Base-by-base conservation (phyloP, 805 yeast species). In the Candida germanica region DNA sequence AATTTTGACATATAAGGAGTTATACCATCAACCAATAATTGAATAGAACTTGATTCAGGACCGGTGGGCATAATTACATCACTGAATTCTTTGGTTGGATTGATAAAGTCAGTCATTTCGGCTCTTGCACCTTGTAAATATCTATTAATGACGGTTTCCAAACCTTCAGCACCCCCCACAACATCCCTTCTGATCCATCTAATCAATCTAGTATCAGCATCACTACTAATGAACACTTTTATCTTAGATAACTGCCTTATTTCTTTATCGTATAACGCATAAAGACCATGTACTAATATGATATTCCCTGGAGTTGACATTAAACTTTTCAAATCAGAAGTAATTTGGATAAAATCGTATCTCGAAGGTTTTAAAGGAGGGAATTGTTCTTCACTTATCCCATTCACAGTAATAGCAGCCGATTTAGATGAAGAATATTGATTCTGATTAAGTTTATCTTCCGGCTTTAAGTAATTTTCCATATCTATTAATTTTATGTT, bases 141-240 rank as follows among this genome's bases (percentile, higher is more conserved):
- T 23, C 57, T 37, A 36, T 58, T 59, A 16, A 75, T 51, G 29
- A 75, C 62, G 2, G 48, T 33, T 39, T 72, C 71, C 27, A 68
- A 47, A n/a, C 43, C 33, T 2, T 36, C 38, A 1, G 45, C 33
- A 12, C 33, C 40, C 11, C 41, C 31, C 11, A 58, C 34, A 4
- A 66, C 69, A 39, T 67, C 73, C 29, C 71, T 50, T 36, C 68
- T 63, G 31, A 86, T 81, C 83, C 93, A 78, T 45, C 95, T 73
- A n/a, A 87, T 80, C 26, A 89, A 63, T 36, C 96, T 63, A 4
- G 83, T 78, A 56, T 89, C 98, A 1, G 91, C 79, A 58, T 89
- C 97, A 43, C 87, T 75, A 46, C 86, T 93, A 11, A 89, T 69
- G 48, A 82, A 89, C 2, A 89, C 77, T 51, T 78, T 82, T 45